Conservation (phyloP, 2,329 filamentous ascomycete genomes). For the Thielaviopsis populi region DNA sequence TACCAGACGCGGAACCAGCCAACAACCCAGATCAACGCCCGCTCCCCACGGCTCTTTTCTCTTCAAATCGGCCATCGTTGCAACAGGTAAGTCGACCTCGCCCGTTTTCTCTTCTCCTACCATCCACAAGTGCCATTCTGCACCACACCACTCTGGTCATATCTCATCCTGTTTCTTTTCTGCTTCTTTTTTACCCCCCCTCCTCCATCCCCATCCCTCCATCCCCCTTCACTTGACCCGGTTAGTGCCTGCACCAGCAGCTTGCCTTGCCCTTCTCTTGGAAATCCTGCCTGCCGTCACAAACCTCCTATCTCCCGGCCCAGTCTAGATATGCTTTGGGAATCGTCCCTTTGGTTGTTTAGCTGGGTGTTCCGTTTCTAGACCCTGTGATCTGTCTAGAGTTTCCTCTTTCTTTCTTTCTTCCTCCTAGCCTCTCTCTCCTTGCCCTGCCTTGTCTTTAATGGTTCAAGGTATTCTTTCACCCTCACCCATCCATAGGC, state of each 20-base stretch:
- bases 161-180: background rate
- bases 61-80: background rate
- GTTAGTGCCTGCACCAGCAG: background rate
- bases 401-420: constrained; percentile 2
- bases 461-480: background rate
- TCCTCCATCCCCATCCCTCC: background rate
- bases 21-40: background rate
- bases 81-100: background rate
- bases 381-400: constrained; percentile 4
- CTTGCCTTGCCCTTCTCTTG: background rate
- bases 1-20: background rate
- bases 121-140: background rate
- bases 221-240: background rate
- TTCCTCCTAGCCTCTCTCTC: constrained; percentile 1
- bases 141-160: background rate
- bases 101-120: background rate
- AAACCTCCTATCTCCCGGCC: background rate
- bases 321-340: background rate
- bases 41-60: background rate
- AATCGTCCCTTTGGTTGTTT: background rate
- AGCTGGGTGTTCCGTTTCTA: background rate
- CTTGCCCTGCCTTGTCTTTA: background rate
- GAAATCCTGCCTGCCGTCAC: background rate
- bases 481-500: background rate
- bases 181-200: background rate